Base-by-base conservation (phyloP, 495 filamentous ascomycete species). In the Chaetomidium leptoderma region DNA sequence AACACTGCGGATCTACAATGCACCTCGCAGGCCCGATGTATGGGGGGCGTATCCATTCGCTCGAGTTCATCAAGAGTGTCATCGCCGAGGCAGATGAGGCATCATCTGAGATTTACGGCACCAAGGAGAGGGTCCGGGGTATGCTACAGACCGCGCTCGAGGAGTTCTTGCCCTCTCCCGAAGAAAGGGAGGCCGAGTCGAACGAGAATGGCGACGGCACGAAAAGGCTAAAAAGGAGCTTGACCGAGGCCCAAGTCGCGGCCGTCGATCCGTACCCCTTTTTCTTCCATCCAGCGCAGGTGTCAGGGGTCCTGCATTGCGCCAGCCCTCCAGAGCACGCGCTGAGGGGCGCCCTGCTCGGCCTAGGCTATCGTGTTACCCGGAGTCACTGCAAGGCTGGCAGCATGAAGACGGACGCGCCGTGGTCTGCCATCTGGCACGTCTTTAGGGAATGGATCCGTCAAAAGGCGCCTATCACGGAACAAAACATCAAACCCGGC, bases 11-110 rank as follows among this genome's bases (percentile, higher is more conserved):
- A 8, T 84, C 81, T 58, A 91, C 88, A 57, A 95, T 87, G 64
- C 93, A 96, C 67, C 71, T 97, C 17, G 85, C 83, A 2, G 93
- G 93, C 0, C 93, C 93, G 0, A 96, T 98, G 91, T 98, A 90
- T 78, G 92, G 81, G 46, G 93, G 93, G 3, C 89, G 87, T 10
- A 74, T 98, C 8, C 93, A 97, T 67, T 92, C 91, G 47, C 74
- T 83, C 8, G 78, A 81, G 4, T 98, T 95, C 63, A 83, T 98
- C 56, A 78, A 88, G 61, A 79, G 74, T 32, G 83, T 98, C 2
- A 76, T 98, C 14, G 78, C 80, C 19, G 76, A 82, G 40, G 77
- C 95, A 7, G 81, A 87, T 3, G 71, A 74, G 2, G 77, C 83
- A 2, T 78, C 87, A 9, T 72, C 74, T 9, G 71, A 84, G 2